Evolutionary conservation across 257 asterid species (phyloP).

Genomic region (Solanum sejunctum): DNA sequence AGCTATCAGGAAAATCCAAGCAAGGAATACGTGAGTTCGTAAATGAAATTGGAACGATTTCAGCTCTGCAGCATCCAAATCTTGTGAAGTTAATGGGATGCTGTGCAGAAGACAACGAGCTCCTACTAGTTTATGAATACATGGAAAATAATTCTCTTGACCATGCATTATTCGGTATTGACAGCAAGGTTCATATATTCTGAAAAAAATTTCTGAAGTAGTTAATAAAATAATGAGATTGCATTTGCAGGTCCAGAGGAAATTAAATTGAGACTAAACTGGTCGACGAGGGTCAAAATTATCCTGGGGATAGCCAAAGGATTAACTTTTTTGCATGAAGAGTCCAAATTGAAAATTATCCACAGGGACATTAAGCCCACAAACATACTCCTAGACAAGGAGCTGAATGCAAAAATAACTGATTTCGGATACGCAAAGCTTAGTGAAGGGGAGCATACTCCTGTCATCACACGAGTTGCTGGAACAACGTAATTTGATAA

Average conservation of each 20-base stretch:
- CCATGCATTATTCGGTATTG: conserved; percentile 1
- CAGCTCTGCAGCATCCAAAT: conserved; percentile 16
- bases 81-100: conserved; percentile 12
- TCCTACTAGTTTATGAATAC: conserved; percentile 9
- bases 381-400: conserved; percentile 13
- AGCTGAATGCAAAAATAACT: conserved; percentile 9
- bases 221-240: not conserved
- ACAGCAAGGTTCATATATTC: not conserved
- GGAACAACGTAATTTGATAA: conserved; percentile 6
- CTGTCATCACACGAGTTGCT: not conserved
- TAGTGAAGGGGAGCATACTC: conserved; percentile 2
- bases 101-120: not conserved
- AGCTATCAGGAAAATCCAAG: conserved; percentile 9
- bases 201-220: not conserved
- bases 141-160: conserved; percentile 10
- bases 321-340: conserved; percentile 11
- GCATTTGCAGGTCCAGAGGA: conserved; percentile 1
- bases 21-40: too few relatives aligned
- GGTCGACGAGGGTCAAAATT: conserved; percentile 4
- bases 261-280: not conserved
- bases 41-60: too few relatives aligned
- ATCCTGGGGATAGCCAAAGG: conserved; percentile 11
- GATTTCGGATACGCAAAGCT: conserved; percentile 13
- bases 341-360: conserved; percentile 1
- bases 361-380: conserved; percentile 14